Percentiles rank a stretch among this genome's conserved stretches.
Evolutionary conservation across 495 filamentous ascomycete genomes (phyloP).

Genomic region (Penicillium paxilli): DNA sequence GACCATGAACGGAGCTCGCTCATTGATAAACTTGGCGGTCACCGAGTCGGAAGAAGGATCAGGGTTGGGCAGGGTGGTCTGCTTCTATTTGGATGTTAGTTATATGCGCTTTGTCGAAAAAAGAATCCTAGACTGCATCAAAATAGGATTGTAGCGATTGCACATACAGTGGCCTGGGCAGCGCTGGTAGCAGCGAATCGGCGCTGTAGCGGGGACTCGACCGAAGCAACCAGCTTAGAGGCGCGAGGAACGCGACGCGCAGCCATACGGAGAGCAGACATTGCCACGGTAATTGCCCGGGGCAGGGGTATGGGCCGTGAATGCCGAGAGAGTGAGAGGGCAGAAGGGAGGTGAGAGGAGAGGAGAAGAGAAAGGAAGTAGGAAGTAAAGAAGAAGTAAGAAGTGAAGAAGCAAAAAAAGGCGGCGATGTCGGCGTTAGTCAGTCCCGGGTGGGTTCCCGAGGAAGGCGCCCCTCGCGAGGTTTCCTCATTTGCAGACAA

Average conservation of each 20-base stretch:
- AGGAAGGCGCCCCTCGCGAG: slow-evolving; percentile 2
- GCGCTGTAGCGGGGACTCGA: slow-evolving; percentile 41
- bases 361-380: not conserved
- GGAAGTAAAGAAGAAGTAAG: not conserved
- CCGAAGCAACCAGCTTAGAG: slow-evolving; percentile 26
- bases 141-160: not conserved
- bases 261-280: slow-evolving; percentile 34
- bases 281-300: slow-evolving; percentile 1
- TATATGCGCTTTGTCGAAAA: not conserved
- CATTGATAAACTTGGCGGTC: slow-evolving; percentile 69
- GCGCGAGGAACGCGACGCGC: slow-evolving; percentile 42
- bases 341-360: not conserved
- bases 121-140: not conserved
- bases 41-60: slow-evolving; percentile 79
- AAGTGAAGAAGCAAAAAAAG: slow-evolving; percentile 20
- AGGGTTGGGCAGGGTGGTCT: slow-evolving; percentile 65
- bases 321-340: slow-evolving; percentile 1
- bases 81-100: slow-evolving; percentile 47
- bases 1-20: slow-evolving; percentile 84
- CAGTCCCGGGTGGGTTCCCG: slow-evolving; percentile 19
- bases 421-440: slow-evolving; percentile 35
- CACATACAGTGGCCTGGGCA: slow-evolving; percentile 25
- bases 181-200: slow-evolving; percentile 34
- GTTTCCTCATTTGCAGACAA: not conserved
- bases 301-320: not conserved